Percentiles rank a stretch among this genome's conserved stretches.
Evolutionary conservation across 2,329 filamentous ascomycete species (phyloP).

Genomic region (Claviceps lovelessii): DNA sequence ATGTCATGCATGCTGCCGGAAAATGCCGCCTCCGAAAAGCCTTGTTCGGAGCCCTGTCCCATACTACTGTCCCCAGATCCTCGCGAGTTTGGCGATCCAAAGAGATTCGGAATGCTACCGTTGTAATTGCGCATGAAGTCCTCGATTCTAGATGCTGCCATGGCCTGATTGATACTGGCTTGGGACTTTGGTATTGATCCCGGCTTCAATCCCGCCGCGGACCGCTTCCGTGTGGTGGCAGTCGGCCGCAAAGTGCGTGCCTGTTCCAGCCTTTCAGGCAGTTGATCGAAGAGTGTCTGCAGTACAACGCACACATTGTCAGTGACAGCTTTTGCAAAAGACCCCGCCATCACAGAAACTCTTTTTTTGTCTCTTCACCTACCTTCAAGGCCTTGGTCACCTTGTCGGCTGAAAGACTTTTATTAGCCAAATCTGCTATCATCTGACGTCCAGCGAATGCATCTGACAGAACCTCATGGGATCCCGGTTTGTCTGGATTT

Average conservation of each 20-base stretch:
- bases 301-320: neutral
- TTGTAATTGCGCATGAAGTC: constrained; percentile 20
- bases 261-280: constrained; percentile 58
- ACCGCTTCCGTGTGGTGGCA: constrained; percentile 38
- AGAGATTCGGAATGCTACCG: constrained; percentile 11
- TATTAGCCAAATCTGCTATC: constrained; percentile 61
- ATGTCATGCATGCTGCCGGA: constrained; percentile 29
- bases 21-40: constrained; percentile 23
- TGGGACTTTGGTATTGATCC: constrained; percentile 19
- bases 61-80: constrained; percentile 22
- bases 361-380: constrained; percentile 21
- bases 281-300: constrained; percentile 67
- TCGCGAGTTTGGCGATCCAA: constrained; percentile 12
- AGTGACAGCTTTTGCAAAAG: neutral
- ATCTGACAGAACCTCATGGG: constrained; percentile 70
- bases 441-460: constrained; percentile 74
- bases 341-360: neutral
- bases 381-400: constrained; percentile 68
- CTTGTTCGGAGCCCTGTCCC: constrained; percentile 15
- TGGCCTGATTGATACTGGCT: constrained; percentile 16
- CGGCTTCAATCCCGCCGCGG: constrained; percentile 29
- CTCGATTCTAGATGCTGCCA: constrained; percentile 20
- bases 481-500: constrained; percentile 60
- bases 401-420: constrained; percentile 77
- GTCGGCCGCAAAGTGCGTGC: constrained; percentile 20